Conservation (phyloP, 1,284 basidiomycete species). For the Ganoderma boninense region DNA sequence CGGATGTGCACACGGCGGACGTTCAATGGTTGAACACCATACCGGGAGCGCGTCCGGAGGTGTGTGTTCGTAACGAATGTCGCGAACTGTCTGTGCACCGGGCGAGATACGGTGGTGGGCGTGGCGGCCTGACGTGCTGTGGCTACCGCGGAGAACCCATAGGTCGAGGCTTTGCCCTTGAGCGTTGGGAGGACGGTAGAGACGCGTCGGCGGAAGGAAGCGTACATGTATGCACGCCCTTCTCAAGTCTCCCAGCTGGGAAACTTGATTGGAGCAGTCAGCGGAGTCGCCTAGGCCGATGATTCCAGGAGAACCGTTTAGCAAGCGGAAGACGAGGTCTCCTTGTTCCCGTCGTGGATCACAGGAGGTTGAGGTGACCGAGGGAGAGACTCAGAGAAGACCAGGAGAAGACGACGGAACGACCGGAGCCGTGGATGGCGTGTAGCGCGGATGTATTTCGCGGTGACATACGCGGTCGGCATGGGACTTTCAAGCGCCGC, state of each 20-base stretch:
- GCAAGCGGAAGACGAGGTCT: neutral
- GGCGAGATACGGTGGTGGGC: slow-evolving; percentile 43
- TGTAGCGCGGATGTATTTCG: neutral
- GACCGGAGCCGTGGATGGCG: neutral
- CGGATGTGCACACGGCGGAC: slow-evolving; percentile 76
- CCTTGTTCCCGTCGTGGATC: neutral
- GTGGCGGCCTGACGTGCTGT: slow-evolving; percentile 43
- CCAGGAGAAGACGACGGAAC: neutral
- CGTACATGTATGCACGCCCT: slow-evolving; percentile 49
- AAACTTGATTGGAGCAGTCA: slow-evolving; percentile 5
- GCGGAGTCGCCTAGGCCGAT: slow-evolving; percentile 7
- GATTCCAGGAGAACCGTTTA: neutral
- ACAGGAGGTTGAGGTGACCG: neutral
- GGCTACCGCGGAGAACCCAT: slow-evolving; percentile 46
- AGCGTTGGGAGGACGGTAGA: slow-evolving; percentile 44
- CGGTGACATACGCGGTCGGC: slow-evolving; percentile 26
- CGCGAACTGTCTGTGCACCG: slow-evolving; percentile 63
- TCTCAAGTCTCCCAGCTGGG: slow-evolving; percentile 4
- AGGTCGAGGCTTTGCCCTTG: slow-evolving; percentile 64
- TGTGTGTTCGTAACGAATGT: slow-evolving; percentile 58
- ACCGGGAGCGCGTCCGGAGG: slow-evolving; percentile 53
- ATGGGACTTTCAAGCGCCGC: slow-evolving; percentile 28
- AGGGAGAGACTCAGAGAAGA: neutral
- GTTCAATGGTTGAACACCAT: slow-evolving; percentile 50
- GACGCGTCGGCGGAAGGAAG: slow-evolving; percentile 52